phyloP scores from a whole-genome alignment of 768 basidiomycete genomes.

The Mycena capillaripes region DNA sequence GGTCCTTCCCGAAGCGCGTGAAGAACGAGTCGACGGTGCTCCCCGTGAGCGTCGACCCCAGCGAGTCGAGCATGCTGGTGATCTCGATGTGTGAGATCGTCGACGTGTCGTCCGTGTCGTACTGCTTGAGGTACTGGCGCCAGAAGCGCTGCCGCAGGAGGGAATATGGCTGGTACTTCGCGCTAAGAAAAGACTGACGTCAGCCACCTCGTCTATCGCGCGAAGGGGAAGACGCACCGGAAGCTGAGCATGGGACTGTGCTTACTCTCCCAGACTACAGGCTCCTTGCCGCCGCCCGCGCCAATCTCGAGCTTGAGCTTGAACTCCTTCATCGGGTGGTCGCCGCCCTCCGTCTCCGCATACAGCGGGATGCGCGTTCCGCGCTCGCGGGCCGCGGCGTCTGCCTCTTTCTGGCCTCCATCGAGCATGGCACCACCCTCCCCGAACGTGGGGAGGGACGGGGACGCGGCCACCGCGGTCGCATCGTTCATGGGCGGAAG shows the following conservation, averaged over 20 bases:
- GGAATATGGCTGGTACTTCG: slow-evolving; percentile 96
- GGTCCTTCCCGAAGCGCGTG: slow-evolving; percentile 73
- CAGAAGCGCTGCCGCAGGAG: slow-evolving; percentile 93
- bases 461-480: background rate
- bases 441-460: slow-evolving; percentile 14
- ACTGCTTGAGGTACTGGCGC: slow-evolving; percentile 89
- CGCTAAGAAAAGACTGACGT: slow-evolving; percentile 60
- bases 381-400: slow-evolving; percentile 60
- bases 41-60: slow-evolving; percentile 90
- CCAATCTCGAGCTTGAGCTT: slow-evolving; percentile 64
- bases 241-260: slow-evolving; percentile 79
- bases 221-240: slow-evolving; percentile 57
- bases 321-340: slow-evolving; percentile 82
- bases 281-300: slow-evolving; percentile 64
- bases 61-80: slow-evolving; percentile 95
- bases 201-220: background rate
- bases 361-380: slow-evolving; percentile 55
- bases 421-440: background rate
- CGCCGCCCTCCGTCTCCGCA: slow-evolving; percentile 63
- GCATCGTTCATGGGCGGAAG: background rate
- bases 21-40: slow-evolving; percentile 90
- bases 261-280: slow-evolving; percentile 76
- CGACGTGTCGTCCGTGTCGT: slow-evolving; percentile 88
- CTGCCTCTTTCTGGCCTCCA: slow-evolving; percentile 3
- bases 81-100: slow-evolving; percentile 87